Evolutionary conservation across 768 basidiomycete genomes (phyloP).

Genomic region (Suillus clintonianus): DNA sequence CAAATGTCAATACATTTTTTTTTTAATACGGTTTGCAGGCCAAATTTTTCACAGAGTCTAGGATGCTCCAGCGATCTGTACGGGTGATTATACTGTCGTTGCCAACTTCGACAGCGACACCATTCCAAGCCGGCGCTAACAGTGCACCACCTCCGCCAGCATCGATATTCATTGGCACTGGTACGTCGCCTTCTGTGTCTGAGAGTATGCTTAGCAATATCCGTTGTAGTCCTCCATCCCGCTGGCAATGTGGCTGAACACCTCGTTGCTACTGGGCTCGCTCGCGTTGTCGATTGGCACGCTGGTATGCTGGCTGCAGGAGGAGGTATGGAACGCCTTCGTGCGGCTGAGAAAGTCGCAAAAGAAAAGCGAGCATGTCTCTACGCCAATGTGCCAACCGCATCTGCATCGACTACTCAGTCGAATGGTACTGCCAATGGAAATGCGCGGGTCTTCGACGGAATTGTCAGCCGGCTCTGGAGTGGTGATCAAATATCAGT

Average conservation of each 20-base stretch:
- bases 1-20: conserved; percentile 6
- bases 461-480: conserved; percentile 85
- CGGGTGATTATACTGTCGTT: conserved; percentile 78
- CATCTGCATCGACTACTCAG: conserved; percentile 42
- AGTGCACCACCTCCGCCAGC: conserved; percentile 60
- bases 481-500: conserved; percentile 89
- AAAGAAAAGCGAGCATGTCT: conserved; percentile 74
- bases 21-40: conserved; percentile 52
- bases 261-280: conserved; percentile 81
- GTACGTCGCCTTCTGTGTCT: conserved; percentile 36
- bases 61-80: conserved; percentile 77
- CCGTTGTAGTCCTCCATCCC: conserved; percentile 72
- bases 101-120: conserved; percentile 75
- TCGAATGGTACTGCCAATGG: conserved; percentile 49
- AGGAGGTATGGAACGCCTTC: conserved; percentile 86
- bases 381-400: conserved; percentile 57
- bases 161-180: conserved; percentile 87
- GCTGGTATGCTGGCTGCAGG: conserved; percentile 87
- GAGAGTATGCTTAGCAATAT: neutral
- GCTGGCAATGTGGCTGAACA: conserved; percentile 94
- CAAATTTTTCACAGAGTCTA: conserved; percentile 90
- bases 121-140: conserved; percentile 67
- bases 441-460: conserved; percentile 66
- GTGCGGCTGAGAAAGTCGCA: conserved; percentile 79
- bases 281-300: conserved; percentile 96